A percentile compares a stretch with the other conserved stretches of the same genome.
phyloP scores from a whole-genome alignment of 345 rosid genomes.

The Noccaea bulbosa region DNA sequence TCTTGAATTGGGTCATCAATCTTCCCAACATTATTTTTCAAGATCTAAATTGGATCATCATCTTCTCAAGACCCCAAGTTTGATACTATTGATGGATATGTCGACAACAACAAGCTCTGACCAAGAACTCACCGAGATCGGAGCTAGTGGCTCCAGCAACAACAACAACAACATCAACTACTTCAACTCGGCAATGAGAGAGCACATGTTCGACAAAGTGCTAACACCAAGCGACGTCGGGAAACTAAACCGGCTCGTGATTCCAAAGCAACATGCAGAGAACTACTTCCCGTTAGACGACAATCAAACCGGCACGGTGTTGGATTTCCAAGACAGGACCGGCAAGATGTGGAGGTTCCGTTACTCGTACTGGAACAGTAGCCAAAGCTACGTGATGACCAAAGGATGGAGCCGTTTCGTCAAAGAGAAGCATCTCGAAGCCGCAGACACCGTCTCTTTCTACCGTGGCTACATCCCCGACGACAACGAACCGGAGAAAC shows the following conservation, averaged over 20 bases:
- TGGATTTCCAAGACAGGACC: slow-evolving; percentile 78
- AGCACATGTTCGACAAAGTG: slow-evolving; percentile 79
- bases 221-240: slow-evolving; percentile 84
- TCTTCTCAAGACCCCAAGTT: slow-evolving; percentile 25
- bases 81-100: slow-evolving; percentile 49
- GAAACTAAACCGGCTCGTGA: slow-evolving; percentile 74
- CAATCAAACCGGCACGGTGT: slow-evolving; percentile 62
- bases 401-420: slow-evolving; percentile 96
- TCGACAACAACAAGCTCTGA: slow-evolving; percentile 48
- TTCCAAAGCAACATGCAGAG: slow-evolving; percentile 88
- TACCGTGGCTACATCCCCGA: slow-evolving; percentile 63
- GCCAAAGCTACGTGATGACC: slow-evolving; percentile 97
- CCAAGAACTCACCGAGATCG: slow-evolving; percentile 38
- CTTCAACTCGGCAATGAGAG: slow-evolving; percentile 46
- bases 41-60: slow-evolving; percentile 31
- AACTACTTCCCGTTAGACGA: slow-evolving; percentile 61
- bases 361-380: slow-evolving; percentile 91
- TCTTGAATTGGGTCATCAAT: slow-evolving; percentile 14
- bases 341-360: slow-evolving; percentile 82
- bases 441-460: slow-evolving; percentile 84
- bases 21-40: slow-evolving; percentile 10
- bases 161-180: slow-evolving; percentile 15
- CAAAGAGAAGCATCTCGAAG: slow-evolving; percentile 80
- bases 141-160: slow-evolving; percentile 31
- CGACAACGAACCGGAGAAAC: slow-evolving; percentile 52